phyloP scores from a whole-genome alignment of 345 rosid species.

The Orychophragmus violaceus region DNA sequence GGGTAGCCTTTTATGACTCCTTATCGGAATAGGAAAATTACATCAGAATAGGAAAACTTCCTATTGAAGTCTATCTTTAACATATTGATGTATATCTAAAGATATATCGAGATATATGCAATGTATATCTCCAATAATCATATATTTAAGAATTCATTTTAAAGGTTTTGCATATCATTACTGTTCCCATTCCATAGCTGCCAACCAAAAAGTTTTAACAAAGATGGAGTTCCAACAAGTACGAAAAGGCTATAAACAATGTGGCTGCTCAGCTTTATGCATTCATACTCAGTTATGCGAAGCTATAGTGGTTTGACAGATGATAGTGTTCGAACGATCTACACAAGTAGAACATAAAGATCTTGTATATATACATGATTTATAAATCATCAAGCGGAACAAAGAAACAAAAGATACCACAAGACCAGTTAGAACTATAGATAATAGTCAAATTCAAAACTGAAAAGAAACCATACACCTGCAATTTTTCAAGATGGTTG shows the following conservation, averaged over 20 bases:
- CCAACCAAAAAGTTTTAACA: slow-evolving; percentile 70
- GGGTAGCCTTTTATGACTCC: too few species aligned
- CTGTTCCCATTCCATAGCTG: slow-evolving; percentile 73
- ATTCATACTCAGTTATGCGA: slow-evolving; percentile 71
- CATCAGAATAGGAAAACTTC: too few species aligned
- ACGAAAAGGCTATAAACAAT: slow-evolving; percentile 61
- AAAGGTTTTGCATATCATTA: slow-evolving; percentile 23
- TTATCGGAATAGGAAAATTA: too few species aligned
- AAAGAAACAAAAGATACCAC: slow-evolving; percentile 1
- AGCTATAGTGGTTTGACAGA: slow-evolving; percentile 38
- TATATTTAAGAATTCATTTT: neutral
- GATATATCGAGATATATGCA: too few species aligned
- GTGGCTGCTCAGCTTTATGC: slow-evolving; percentile 63
- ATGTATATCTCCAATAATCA: too few species aligned
- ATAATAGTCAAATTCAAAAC: neutral
- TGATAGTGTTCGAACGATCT: neutral
- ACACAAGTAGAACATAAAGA: neutral
- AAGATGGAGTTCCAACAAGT: slow-evolving; percentile 52
- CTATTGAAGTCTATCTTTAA: too few species aligned
- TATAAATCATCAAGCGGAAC: slow-evolving; percentile 1
- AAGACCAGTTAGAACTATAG: neutral
- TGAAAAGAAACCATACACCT: too few species aligned
- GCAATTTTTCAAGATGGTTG: slow-evolving; percentile 75
- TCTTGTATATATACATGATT: neutral
- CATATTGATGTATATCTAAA: too few species aligned